A percentile compares a stretch with the other conserved stretches of the same genome.
These are phyloP conservation scores for Carex cristatella DNA, from an alignment of 176 grass and related monocot species.

Conservation along the genomic window DNA sequence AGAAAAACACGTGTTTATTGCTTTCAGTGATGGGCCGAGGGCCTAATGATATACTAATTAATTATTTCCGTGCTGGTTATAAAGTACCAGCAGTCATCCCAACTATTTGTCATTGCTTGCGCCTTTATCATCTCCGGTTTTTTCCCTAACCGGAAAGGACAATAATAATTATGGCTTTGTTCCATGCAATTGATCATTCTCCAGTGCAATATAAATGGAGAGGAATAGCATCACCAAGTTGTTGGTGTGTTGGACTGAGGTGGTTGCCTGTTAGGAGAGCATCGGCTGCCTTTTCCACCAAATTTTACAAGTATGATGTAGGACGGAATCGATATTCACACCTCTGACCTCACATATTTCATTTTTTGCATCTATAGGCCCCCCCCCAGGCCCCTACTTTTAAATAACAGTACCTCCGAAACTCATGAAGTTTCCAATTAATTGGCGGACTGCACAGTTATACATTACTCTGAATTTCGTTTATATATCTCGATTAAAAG, in stretches of 20 bases:
- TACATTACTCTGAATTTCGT: no score
- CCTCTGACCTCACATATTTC: neutral
- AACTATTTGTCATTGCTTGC: neutral
- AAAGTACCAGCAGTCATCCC: neutral
- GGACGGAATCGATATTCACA: neutral
- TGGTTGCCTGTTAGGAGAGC: constrained; percentile 8
- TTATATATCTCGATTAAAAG: no score
- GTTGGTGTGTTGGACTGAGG: neutral
- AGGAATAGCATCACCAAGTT: neutral
- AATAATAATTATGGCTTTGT: no score
- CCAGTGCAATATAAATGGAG: neutral
- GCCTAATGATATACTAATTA: neutral
- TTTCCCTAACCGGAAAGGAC: neutral
- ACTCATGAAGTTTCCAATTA: neutral
- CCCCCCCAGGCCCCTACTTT: neutral
- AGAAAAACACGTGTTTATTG: constrained; percentile 24
- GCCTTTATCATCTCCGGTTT: neutral
- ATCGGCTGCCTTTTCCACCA: neutral
- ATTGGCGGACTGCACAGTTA: neutral
- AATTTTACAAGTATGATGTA: constrained; percentile 19
- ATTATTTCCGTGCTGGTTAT: neutral
- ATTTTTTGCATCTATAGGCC: neutral
- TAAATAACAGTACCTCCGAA: neutral
- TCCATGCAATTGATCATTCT: neutral
- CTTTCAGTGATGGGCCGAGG: neutral